phyloP scores from a whole-genome alignment of 805 yeast species.

The Candida sithepensis region DNA sequence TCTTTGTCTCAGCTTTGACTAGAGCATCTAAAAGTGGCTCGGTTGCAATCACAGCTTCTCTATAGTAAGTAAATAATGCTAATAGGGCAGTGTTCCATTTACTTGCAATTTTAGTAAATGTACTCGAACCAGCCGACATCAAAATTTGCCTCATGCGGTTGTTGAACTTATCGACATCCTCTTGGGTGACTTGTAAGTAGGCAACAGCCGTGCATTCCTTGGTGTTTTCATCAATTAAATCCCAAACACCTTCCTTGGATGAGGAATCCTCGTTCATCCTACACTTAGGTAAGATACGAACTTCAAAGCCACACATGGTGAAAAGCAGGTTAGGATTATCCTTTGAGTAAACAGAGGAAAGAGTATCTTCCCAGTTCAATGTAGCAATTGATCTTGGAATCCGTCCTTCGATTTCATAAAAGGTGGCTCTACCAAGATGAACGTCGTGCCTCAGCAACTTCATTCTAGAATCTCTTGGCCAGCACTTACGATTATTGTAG shows the following conservation, averaged over 20 bases:
- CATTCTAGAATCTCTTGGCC: slow-evolving; percentile 96
- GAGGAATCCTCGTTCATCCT: slow-evolving; percentile 53
- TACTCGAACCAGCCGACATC: slow-evolving; percentile 94
- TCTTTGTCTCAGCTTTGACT: slow-evolving; percentile 88
- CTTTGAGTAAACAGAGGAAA: slow-evolving; percentile 83
- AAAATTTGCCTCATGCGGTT: slow-evolving; percentile 83
- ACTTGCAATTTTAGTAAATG: slow-evolving; percentile 90
- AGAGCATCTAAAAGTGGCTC: slow-evolving; percentile 71
- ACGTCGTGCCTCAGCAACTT: slow-evolving; percentile 87
- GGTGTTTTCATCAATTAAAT: slow-evolving; percentile 61
- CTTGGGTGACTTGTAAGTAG: slow-evolving; percentile 74
- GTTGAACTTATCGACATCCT: slow-evolving; percentile 74
- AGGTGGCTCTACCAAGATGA: slow-evolving; percentile 84
- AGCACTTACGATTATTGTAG: slow-evolving; percentile 83
- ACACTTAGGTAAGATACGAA: slow-evolving; percentile 75
- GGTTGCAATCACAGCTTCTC: slow-evolving; percentile 91
- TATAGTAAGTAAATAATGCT: slow-evolving; percentile 79
- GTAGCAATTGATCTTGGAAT: slow-evolving; percentile 72
- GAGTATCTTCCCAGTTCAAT: slow-evolving; percentile 74
- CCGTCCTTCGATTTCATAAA: slow-evolving; percentile 83
- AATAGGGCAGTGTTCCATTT: slow-evolving; percentile 94
- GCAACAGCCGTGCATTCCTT: slow-evolving; percentile 90
- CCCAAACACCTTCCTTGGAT: slow-evolving; percentile 87
- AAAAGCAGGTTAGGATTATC: slow-evolving; percentile 88
- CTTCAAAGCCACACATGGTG: slow-evolving; percentile 94